Conservation (phyloP, 2,329 filamentous ascomycete species). For the Fusarium secorum region DNA sequence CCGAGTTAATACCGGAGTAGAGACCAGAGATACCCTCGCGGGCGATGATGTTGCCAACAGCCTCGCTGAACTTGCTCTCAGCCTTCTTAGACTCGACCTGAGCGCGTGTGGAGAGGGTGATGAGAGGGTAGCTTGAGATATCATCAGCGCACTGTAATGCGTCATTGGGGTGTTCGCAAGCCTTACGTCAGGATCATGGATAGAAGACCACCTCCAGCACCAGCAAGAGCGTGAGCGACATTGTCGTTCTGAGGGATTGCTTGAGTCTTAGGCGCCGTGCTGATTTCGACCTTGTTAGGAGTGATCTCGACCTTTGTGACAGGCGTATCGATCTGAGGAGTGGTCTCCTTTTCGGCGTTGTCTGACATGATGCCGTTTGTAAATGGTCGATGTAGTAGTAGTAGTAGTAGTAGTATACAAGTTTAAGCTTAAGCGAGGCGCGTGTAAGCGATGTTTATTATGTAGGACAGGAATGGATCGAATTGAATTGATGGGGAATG, state of each 20-base stretch:
- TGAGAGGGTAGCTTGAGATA: slow-evolving; percentile 80
- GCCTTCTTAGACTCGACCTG: slow-evolving; percentile 97
- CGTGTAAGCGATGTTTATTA: slow-evolving; percentile 1
- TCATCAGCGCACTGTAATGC: slow-evolving; percentile 24
- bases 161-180: background rate
- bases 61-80: slow-evolving; percentile 82
- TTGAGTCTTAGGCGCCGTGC: slow-evolving; percentile 58
- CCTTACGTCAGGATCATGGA: slow-evolving; percentile 93
- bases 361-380: slow-evolving; percentile 29
- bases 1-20: slow-evolving; percentile 92
- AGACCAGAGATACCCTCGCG: slow-evolving; percentile 89
- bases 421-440: slow-evolving; percentile 17
- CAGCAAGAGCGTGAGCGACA: slow-evolving; percentile 92
- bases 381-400: background rate
- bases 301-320: slow-evolving; percentile 33
- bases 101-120: slow-evolving; percentile 95
- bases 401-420: background rate
- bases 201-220: slow-evolving; percentile 89
- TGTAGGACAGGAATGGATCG: background rate
- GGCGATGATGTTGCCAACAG: slow-evolving; percentile 85
- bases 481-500: slow-evolving; percentile 17
- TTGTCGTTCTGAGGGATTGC: slow-evolving; percentile 87
- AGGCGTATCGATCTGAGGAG: slow-evolving; percentile 30
- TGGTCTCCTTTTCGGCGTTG: slow-evolving; percentile 32
- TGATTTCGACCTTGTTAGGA: slow-evolving; percentile 20